These are phyloP conservation scores for thale cress (Arabidopsis thaliana) DNA, from an alignment of 345 rosid species.

Conservation along the genomic window TAIR10.1 NC_003076.8:19208501-19209000, in stretches of 20 bases:
- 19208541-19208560: slow-evolving; percentile 69
- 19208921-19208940: slow-evolving; percentile 49
- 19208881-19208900: slow-evolving; percentile 47
- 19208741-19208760: not conserved
- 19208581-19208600: slow-evolving; percentile 65
- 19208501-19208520: slow-evolving; percentile 59
- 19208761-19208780: slow-evolving; percentile 20
- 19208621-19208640: slow-evolving; percentile 60
- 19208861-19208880: slow-evolving; percentile 53
- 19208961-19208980: not conserved
- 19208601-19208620: slow-evolving; percentile 54
- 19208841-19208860: slow-evolving; percentile 45
- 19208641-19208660: slow-evolving; percentile 60
- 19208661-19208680: slow-evolving; percentile 24
- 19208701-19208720: too few species aligned
- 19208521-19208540: slow-evolving; percentile 77
- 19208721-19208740: not conserved
- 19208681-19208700: slow-evolving; percentile 26
- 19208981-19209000: too few species aligned
- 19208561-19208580: slow-evolving; percentile 72
- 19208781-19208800: slow-evolving; percentile 8
- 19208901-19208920: slow-evolving; percentile 48
- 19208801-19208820: not conserved
- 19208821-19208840: not conserved
- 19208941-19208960: slow-evolving; percentile 54